Base-by-base conservation (phyloP, 1,284 basidiomycete species). In the Rhodotorula sp. region DNA sequence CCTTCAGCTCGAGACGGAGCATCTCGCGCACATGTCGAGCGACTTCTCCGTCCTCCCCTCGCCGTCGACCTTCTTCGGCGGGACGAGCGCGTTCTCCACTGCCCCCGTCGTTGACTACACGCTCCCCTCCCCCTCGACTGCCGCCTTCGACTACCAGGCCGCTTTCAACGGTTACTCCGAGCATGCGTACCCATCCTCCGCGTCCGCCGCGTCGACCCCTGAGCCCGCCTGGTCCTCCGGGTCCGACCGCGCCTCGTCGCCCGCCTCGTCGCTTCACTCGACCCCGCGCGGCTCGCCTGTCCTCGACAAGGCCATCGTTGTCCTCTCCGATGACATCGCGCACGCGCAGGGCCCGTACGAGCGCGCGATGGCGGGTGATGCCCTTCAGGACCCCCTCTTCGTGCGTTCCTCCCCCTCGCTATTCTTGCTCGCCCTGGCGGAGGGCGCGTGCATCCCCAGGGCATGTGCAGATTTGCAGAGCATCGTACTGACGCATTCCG, bases 41-140 rank as follows among this genome's bases (percentile, higher is more conserved):
- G 50, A 61, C 34, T 69, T 65, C 34, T 50, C 58, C 36, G 41
- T 66, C 27, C 48, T 66, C 22, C 69, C 60, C 13, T 70, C 69
- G 10, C 69, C 64, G 32, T 66, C 64, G 41, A 59, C 55, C 19
- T 61, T 69, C 54, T 44, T 44, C 44, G 13, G 10, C 27, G 50
- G n/a, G 44, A 44, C 44, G 44, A 44, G 44, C 48, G 5, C n/a
- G 32, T 13, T 60, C 65, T 32, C 37, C 13, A 22, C 17, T 3
- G n/a, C 6, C 32, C 8, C 17, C 27, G 44, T 29, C 22, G n/a
- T 7, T 8, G 61, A 64, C 50, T 64, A 69, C 62, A 50, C 48
- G 13, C 32, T 34, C 32, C 32, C 53, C 29, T 34, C 29, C 17
- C 53, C 53, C 32, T 41, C 67, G 39, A 39, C 27, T 25, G 50